These are phyloP conservation scores for Citrus glauca DNA, from an alignment of 345 rosid species.

Conservation along the genomic window DNA sequence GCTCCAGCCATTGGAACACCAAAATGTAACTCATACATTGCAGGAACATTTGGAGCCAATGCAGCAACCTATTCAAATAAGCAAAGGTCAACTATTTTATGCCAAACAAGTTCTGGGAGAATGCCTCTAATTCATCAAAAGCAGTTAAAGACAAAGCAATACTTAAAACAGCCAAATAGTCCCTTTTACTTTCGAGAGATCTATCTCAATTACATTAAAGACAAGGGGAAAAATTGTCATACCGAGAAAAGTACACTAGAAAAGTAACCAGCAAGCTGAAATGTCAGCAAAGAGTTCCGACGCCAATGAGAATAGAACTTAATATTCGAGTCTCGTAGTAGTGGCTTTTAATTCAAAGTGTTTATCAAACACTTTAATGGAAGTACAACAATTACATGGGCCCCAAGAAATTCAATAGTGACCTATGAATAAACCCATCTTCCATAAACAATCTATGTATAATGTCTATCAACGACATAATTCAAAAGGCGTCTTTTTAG, in stretches of 20 bases:
- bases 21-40: constrained; percentile 63
- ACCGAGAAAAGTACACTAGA: not conserved
- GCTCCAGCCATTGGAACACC: constrained; percentile 69
- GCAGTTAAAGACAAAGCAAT: not conserved
- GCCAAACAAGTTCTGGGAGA: not conserved
- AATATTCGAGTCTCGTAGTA: no score
- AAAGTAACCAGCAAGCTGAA: not conserved
- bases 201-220: not conserved
- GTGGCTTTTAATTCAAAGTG: no score
- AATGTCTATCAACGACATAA: no score
- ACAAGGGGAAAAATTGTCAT: not conserved
- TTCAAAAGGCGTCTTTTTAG: no score
- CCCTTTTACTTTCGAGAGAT: not conserved
- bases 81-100: not conserved
- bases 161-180: not conserved
- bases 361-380: no score
- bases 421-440: no score
- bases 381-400: no score
- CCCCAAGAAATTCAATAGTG: no score
- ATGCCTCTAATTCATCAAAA: not conserved
- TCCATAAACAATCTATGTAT: no score
- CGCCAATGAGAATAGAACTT: not conserved
- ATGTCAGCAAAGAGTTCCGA: not conserved
- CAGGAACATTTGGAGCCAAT: constrained; percentile 57
- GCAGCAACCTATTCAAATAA: constrained; percentile 48